A percentile compares a stretch with the other conserved stretches of the same genome.
Evolutionary conservation across 2,329 filamentous ascomycete genomes (phyloP).

Genomic region (Clonostachys rosea): DNA sequence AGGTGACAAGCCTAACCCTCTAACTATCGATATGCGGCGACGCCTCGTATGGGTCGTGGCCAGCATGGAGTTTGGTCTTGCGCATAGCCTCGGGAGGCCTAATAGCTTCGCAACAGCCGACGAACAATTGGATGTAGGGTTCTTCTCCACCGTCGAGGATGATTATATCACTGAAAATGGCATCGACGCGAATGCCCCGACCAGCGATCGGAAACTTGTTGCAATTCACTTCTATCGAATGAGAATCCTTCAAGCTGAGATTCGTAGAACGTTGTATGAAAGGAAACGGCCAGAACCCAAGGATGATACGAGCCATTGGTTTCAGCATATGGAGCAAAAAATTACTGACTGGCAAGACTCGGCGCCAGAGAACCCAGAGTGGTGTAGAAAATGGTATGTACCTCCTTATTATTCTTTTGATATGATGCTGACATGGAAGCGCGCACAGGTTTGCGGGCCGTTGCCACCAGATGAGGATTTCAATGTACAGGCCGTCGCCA

Average conservation of each 20-base stretch:
- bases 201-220: constrained; percentile 79
- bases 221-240: constrained; percentile 93
- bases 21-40: constrained; percentile 85
- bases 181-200: constrained; percentile 60
- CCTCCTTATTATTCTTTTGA: background rate
- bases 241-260: constrained; percentile 82
- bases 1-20: constrained; percentile 58
- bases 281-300: constrained; percentile 73
- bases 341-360: constrained; percentile 75
- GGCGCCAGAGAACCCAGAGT: constrained; percentile 63
- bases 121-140: constrained; percentile 80
- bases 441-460: constrained; percentile 54
- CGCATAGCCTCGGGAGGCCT: constrained; percentile 83
- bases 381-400: constrained; percentile 77
- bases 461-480: constrained; percentile 84
- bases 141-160: constrained; percentile 80
- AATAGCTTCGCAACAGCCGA: constrained; percentile 78
- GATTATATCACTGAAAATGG: constrained; percentile 75
- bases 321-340: constrained; percentile 71
- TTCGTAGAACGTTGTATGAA: constrained; percentile 80
- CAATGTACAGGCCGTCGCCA: constrained; percentile 85
- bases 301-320: constrained; percentile 84
- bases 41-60: constrained; percentile 84
- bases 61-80: constrained; percentile 83
- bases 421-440: background rate